Evolutionary conservation across 2,329 filamentous ascomycete genomes (phyloP).

Genomic region (Talaromyces verruculosus): DNA sequence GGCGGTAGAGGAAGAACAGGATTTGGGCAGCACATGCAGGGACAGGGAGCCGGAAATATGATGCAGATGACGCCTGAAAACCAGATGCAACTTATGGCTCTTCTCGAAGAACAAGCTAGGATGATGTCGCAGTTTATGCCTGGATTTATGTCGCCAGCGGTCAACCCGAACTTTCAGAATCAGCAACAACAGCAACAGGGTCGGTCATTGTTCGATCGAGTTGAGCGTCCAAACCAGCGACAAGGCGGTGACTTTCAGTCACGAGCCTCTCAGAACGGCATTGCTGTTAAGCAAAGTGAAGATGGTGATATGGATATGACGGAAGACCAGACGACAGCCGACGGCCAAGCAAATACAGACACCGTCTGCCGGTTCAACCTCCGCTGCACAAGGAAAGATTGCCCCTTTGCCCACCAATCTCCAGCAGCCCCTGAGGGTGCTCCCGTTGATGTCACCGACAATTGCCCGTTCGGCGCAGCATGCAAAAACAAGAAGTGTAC

Average conservation of each 20-base stretch:
- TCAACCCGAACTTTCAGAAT: conserved; percentile 56
- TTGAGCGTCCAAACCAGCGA: conserved; percentile 53
- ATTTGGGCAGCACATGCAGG: conserved; percentile 35
- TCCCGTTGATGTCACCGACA: conserved; percentile 74
- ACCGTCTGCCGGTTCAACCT: conserved; percentile 87
- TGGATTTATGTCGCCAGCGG: conserved; percentile 54
- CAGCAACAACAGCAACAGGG: conserved; percentile 38
- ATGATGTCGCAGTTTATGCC: conserved; percentile 75
- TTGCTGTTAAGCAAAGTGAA: conserved; percentile 25
- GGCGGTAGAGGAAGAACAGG: conserved; percentile 47
- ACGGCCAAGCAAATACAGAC: conserved; percentile 56
- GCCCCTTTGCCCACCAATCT: conserved; percentile 91
- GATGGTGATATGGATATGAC: conserved; percentile 43
- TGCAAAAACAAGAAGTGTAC: conserved; percentile 97
- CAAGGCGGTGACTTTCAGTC: conserved; percentile 58
- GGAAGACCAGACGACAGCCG: conserved; percentile 33
- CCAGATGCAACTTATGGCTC: conserved; percentile 70
- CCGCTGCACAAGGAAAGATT: conserved; percentile 82
- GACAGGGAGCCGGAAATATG: conserved; percentile 45
- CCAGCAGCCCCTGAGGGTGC: conserved; percentile 78
- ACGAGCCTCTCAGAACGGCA: conserved; percentile 35
- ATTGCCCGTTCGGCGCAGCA: conserved; percentile 80
- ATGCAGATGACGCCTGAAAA: conserved; percentile 64
- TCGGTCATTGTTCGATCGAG: conserved; percentile 73
- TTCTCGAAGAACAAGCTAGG: conserved; percentile 82